Evolutionary conservation across 176 grass and related monocot species (phyloP).

Genomic region (Carex parvula): DNA sequence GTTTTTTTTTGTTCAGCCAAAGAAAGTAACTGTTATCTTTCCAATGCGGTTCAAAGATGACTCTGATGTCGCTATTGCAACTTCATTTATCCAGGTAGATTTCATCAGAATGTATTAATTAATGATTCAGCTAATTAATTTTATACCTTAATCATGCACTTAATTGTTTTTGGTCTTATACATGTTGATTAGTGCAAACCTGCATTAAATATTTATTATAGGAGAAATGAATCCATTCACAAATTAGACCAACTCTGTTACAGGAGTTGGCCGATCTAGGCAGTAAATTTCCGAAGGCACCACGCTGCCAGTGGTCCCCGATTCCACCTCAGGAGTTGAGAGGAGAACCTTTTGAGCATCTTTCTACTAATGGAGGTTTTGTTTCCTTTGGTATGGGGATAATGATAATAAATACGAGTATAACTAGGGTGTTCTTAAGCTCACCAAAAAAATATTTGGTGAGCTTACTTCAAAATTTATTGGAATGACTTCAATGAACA

Average conservation of each 20-base stretch:
- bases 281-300: slow-evolving; percentile 39
- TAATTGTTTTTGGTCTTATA: not conserved
- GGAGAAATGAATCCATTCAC: not conserved
- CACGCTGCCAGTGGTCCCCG: slow-evolving; percentile 68
- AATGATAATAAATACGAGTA: not conserved
- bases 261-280: slow-evolving; percentile 71
- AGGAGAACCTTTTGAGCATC: slow-evolving; percentile 54
- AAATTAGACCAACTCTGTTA: not conserved
- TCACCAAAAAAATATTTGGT: too few relatives aligned
- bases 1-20: slow-evolving; percentile 36
- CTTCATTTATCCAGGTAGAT: slow-evolving; percentile 76
- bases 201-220: not conserved
- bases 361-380: slow-evolving; percentile 93
- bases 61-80: slow-evolving; percentile 68
- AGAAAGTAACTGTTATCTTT: slow-evolving; percentile 56
- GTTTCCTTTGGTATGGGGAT: slow-evolving; percentile 57
- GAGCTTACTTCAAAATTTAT: too few relatives aligned
- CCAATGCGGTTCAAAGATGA: slow-evolving; percentile 89
- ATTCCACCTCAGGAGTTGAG: slow-evolving; percentile 82
- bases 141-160: not conserved
- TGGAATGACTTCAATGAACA: too few relatives aligned
- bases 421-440: too few relatives aligned
- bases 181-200: not conserved
- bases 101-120: not conserved
- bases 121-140: not conserved